Evolutionary conservation across 106 monocot species (phyloP).

Genomic region (Dactylorhiza incarnata): DNA sequence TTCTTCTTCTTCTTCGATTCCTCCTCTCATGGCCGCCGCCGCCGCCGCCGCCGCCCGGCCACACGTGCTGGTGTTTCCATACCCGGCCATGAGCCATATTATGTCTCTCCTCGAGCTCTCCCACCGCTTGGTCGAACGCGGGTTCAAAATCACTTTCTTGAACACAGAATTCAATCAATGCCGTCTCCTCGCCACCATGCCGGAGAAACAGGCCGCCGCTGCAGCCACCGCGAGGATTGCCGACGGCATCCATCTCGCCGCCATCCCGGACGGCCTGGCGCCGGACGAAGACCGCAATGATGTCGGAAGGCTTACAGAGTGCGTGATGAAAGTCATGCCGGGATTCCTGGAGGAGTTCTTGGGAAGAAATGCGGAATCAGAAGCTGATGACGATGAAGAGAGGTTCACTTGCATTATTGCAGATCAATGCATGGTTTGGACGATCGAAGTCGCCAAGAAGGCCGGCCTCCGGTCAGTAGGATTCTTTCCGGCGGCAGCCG

Average conservation of each 20-base stretch:
- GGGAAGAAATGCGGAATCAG: too few relatives aligned
- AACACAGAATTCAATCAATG: slow-evolving; percentile 37
- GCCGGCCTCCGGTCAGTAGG: neutral
- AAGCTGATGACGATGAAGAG: neutral
- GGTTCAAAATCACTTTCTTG: slow-evolving; percentile 45
- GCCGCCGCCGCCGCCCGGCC: too few relatives aligned
- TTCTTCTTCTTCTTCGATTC: too few relatives aligned
- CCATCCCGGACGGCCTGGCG: neutral
- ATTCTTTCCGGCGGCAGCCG: slow-evolving; percentile 10
- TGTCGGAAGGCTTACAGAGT: neutral
- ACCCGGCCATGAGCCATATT: slow-evolving; percentile 50
- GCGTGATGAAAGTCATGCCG: neutral
- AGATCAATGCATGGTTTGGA: neutral
- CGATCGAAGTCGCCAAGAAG: neutral
- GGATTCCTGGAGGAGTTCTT: neutral
- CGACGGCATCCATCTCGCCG: neutral
- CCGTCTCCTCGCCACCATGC: slow-evolving; percentile 12
- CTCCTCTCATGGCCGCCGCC: neutral
- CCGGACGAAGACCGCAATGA: neutral
- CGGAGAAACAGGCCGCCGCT: neutral
- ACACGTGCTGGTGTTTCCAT: slow-evolving; percentile 37
- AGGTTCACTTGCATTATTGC: neutral
- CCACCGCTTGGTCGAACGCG: slow-evolving; percentile 23
- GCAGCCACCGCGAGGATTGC: neutral
- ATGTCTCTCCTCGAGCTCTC: slow-evolving; percentile 48